These are phyloP conservation scores for Wolfiporia cocos DNA, from an alignment of 1,284 basidiomycete genomes.

Conservation along the genomic window DNA sequence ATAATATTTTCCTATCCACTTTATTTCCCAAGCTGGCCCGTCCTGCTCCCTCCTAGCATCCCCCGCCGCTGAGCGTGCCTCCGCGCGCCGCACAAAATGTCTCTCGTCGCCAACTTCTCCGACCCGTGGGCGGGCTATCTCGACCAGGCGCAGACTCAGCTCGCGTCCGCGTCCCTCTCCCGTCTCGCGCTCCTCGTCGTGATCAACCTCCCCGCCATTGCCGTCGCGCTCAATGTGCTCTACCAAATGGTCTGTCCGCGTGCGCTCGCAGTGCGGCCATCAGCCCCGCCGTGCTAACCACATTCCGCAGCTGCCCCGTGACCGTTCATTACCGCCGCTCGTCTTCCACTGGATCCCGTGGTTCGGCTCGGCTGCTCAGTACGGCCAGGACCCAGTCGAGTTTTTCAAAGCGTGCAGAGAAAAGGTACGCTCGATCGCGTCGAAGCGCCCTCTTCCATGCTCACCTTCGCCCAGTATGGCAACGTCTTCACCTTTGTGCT, in stretches of 20 bases:
- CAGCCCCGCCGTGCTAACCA: conserved; percentile 2
- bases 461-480: conserved; percentile 41
- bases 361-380: conserved; percentile 70
- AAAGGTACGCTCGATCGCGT: conserved; percentile 51
- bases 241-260: conserved; percentile 47
- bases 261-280: not conserved
- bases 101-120: conserved; percentile 31
- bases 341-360: conserved; percentile 79
- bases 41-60: not conserved
- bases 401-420: conserved; percentile 75
- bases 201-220: conserved; percentile 37
- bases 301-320: conserved; percentile 34
- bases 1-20: conserved; percentile 2
- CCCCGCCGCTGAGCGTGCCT: not conserved
- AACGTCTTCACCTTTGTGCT: conserved; percentile 93
- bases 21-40: conserved; percentile 1
- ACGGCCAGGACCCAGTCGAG: conserved; percentile 77
- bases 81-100: conserved; percentile 21
- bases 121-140: conserved; percentile 45
- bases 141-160: conserved; percentile 31
- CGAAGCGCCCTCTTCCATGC: not conserved
- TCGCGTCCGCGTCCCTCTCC: conserved; percentile 20
- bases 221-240: conserved; percentile 53
- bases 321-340: conserved; percentile 60
- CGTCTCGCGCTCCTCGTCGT: conserved; percentile 27